These are phyloP conservation scores for Amniculicola lignicola DNA, from an alignment of 495 filamentous ascomycete genomes.

Conservation along the genomic window DNA sequence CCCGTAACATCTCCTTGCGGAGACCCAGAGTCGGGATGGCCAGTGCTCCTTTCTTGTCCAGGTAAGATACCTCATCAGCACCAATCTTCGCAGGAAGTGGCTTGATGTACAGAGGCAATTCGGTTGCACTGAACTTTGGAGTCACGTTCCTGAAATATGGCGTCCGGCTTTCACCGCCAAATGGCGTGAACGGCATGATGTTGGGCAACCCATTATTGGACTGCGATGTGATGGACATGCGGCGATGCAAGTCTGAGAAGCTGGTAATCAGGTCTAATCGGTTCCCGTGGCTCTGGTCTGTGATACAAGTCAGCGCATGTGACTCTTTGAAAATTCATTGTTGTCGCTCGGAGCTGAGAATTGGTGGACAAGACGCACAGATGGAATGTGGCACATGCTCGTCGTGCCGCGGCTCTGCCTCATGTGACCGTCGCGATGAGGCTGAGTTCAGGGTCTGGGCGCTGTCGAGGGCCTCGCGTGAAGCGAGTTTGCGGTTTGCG, in stretches of 20 bases:
- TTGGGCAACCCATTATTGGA: conserved; percentile 16
- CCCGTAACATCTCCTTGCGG: conserved; percentile 69
- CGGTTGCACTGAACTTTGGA: conserved; percentile 31
- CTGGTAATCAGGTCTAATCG: conserved; percentile 24
- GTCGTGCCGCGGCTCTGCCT: conserved; percentile 29
- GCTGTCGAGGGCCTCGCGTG: conserved; percentile 35
- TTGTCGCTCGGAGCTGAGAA: not conserved
- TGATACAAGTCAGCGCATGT: conserved; percentile 31
- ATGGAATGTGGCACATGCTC: conserved; percentile 61
- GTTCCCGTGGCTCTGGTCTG: conserved; percentile 36
- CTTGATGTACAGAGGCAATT: conserved; percentile 68
- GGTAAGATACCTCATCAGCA: conserved; percentile 70
- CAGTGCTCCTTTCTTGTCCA: conserved; percentile 71
- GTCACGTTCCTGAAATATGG: conserved; percentile 24
- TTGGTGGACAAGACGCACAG: too few relatives aligned
- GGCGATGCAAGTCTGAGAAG: conserved; percentile 29
- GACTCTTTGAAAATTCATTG: conserved; percentile 6
- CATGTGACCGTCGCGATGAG: conserved; percentile 35
- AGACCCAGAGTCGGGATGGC: conserved; percentile 62
- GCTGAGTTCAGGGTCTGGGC: conserved; percentile 29
- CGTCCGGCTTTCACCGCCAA: conserved; percentile 18
- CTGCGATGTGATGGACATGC: conserved; percentile 31
- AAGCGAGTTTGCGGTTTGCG: conserved; percentile 32
- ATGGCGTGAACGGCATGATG: conserved; percentile 27
- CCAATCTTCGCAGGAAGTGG: conserved; percentile 66